Evolutionary conservation across 768 basidiomycete species (phyloP).

Genomic region (Boletus vermiculosoides): DNA sequence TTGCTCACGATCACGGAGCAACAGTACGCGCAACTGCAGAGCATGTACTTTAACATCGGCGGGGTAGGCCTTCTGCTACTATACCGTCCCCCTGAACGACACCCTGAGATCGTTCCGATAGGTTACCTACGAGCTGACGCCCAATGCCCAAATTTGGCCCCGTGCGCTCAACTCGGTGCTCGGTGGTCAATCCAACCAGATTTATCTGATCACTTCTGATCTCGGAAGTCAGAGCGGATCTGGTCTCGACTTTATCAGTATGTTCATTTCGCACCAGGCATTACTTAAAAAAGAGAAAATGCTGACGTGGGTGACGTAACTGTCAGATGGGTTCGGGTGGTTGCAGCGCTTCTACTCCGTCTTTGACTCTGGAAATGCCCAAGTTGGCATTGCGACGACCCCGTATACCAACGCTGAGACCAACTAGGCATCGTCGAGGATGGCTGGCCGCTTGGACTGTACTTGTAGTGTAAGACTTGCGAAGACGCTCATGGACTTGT

Average conservation of each 20-base stretch:
- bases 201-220: constrained; percentile 59
- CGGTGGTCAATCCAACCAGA: constrained; percentile 48
- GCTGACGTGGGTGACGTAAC: constrained; percentile 1
- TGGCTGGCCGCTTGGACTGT: not conserved
- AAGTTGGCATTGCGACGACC: constrained; percentile 29
- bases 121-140: constrained; percentile 53
- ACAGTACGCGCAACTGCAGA: constrained; percentile 50
- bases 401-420: constrained; percentile 45
- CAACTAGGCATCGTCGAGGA: constrained; percentile 26
- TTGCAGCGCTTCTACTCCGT: constrained; percentile 62
- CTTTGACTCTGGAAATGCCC: constrained; percentile 38
- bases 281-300: too few relatives aligned
- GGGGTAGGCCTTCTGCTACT: constrained; percentile 26
- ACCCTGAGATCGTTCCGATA: constrained; percentile 18
- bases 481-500: not conserved
- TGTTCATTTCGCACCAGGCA: constrained; percentile 13
- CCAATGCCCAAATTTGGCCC: constrained; percentile 73
- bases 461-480: not conserved
- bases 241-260: constrained; percentile 67
- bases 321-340: constrained; percentile 53
- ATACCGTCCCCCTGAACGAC: not conserved
- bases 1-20: constrained; percentile 50
- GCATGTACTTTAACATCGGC: constrained; percentile 53
- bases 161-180: constrained; percentile 54
- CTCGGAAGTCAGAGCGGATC: constrained; percentile 49